Evolutionary conservation across 441 rosid species (phyloP).

Genomic region (Populus tomentosa): DNA sequence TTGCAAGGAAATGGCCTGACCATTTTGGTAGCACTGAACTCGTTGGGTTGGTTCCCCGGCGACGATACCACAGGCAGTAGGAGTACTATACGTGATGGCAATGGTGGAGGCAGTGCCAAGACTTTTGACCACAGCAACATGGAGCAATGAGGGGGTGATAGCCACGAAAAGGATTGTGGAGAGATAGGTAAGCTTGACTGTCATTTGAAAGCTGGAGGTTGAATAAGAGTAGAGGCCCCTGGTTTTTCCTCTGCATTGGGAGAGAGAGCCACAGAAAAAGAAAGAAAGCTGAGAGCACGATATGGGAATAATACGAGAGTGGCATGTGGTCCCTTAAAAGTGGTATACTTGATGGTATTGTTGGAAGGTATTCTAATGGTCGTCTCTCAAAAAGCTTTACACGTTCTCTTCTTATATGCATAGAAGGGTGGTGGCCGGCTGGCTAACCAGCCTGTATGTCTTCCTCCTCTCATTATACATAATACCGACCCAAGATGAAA

Average conservation of each 20-base stretch:
- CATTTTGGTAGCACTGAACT: slow-evolving; percentile 51
- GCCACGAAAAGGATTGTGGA: slow-evolving; percentile 7
- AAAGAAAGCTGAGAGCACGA: not conserved
- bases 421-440: no score
- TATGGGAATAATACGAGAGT: not conserved
- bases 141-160: slow-evolving; percentile 4
- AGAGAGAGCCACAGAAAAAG: not conserved
- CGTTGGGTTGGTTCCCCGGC: slow-evolving; percentile 44
- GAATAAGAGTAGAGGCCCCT: not conserved
- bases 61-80: slow-evolving; percentile 57
- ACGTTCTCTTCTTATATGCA: no score
- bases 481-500: no score
- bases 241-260: slow-evolving; percentile 22
- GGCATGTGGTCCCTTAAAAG: not conserved
- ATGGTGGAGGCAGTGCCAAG: slow-evolving; percentile 67
- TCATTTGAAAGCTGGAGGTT: slow-evolving; percentile 26
- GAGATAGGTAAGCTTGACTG: slow-evolving; percentile 5
- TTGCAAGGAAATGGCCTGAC: slow-evolving; percentile 16
- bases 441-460: no score
- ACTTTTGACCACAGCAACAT: slow-evolving; percentile 14
- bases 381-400: no score
- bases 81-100: slow-evolving; percentile 49
- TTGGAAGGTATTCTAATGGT: no score
- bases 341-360: not conserved
- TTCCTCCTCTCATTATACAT: no score